phyloP scores from a whole-genome alignment of 768 basidiomycete genomes.

The Daedaleopsis sinensis region DNA sequence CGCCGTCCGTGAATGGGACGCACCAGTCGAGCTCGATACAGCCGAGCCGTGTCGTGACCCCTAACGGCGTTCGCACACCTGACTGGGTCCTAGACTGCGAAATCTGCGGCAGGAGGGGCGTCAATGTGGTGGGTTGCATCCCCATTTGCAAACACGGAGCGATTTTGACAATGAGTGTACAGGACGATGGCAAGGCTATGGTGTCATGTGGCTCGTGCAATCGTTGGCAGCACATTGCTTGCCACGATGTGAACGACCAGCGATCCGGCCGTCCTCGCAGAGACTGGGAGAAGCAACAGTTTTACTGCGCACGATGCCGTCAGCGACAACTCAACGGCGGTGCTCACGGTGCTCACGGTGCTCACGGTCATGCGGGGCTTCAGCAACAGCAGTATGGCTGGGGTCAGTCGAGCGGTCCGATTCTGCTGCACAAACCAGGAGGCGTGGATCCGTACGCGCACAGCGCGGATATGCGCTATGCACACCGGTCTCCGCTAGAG shows the following conservation, averaged over 20 bases:
- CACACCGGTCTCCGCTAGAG: conserved; percentile 17
- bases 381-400: conserved; percentile 19
- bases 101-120: conserved; percentile 71
- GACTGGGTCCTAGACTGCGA: conserved; percentile 92
- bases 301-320: conserved; percentile 68
- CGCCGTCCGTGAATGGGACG: conserved; percentile 16
- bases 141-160: neutral
- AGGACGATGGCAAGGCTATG: conserved; percentile 83
- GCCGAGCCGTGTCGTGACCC: conserved; percentile 32
- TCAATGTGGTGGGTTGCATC: conserved; percentile 63
- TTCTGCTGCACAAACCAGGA: conserved; percentile 5
- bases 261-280: conserved; percentile 65
- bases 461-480: conserved; percentile 17
- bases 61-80: conserved; percentile 55
- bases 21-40: conserved; percentile 23
- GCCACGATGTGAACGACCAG: conserved; percentile 76
- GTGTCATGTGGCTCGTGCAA: conserved; percentile 82
- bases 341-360: conserved; percentile 14
- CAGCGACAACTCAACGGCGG: conserved; percentile 11
- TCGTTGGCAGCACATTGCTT: conserved; percentile 89
- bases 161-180: conserved; percentile 3
- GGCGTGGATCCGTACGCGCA: conserved; percentile 14
- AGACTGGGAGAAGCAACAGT: conserved; percentile 88
- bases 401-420: conserved; percentile 4
- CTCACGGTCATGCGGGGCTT: neutral